Conservation (phyloP, 208 protist genomes). For the Wallacemonas sp. region DNA sequence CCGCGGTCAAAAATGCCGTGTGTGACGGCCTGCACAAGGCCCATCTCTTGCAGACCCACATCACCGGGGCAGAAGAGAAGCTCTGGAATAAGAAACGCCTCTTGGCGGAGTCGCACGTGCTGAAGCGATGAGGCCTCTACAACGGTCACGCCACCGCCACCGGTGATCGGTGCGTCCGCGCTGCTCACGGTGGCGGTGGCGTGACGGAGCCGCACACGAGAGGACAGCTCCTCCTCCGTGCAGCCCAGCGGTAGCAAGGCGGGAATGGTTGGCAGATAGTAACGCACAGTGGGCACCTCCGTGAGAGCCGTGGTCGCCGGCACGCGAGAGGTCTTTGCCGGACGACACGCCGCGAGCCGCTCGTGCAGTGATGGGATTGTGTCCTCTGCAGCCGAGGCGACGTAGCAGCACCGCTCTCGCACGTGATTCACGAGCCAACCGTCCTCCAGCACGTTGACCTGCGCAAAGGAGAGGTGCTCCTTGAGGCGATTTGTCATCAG, state of each 20-base stretch:
- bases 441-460: conserved; percentile 81
- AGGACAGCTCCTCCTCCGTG: conserved; percentile 39
- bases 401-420: conserved; percentile 67
- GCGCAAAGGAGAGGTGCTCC: conserved; percentile 73
- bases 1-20: conserved; percentile 44
- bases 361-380: neutral
- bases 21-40: conserved; percentile 46
- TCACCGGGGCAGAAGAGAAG: conserved; percentile 76
- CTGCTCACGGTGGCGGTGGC: neutral
- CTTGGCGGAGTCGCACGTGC: conserved; percentile 53
- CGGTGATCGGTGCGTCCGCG: neutral
- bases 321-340: neutral
- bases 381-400: conserved; percentile 22
- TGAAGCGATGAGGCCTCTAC: conserved; percentile 26
- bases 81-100: conserved; percentile 76
- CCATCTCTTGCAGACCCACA: conserved; percentile 63
- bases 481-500: conserved; percentile 79
- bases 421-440: conserved; percentile 84
- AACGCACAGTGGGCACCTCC: conserved; percentile 24
- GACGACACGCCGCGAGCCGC: neutral
- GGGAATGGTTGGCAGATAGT: conserved; percentile 74
- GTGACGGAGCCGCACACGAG: conserved; percentile 24
- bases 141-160: neutral
- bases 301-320: too few relatives aligned
- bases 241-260: conserved; percentile 70